Conservation (phyloP, 1,284 basidiomycete genomes). For the Megacollybia platyphylla region DNA sequence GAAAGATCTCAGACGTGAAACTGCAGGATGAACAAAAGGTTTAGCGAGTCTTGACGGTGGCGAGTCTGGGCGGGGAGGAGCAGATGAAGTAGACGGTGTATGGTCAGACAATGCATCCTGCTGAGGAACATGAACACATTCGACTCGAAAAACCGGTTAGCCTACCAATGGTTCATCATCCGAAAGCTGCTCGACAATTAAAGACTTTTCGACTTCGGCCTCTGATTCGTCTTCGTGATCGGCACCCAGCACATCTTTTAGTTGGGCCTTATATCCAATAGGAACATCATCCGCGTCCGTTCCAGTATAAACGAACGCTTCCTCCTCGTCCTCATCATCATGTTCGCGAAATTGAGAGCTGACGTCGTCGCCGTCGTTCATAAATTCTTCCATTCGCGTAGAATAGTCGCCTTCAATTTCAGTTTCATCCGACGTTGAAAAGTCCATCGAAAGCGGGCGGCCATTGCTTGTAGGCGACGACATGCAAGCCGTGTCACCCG, state of each 20-base stretch:
- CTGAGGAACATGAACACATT: conserved; percentile 12
- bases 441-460: conserved; percentile 12
- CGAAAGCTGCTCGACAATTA: conserved; percentile 22
- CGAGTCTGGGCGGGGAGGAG: conserved; percentile 19
- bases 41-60: conserved; percentile 23
- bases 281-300: conserved; percentile 39
- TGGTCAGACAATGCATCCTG: conserved; percentile 26
- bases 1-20: conserved; percentile 73
- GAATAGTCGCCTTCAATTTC: conserved; percentile 48
- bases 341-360: conserved; percentile 24
- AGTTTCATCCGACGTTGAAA: conserved; percentile 16
- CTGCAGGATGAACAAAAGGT: conserved; percentile 61
- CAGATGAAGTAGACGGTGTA: conserved; percentile 29
- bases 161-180: conserved; percentile 30
- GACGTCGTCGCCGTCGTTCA: conserved; percentile 22
- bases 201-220: conserved; percentile 32
- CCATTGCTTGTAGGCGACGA: conserved; percentile 11
- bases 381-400: conserved; percentile 60
- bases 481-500: neutral
- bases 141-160: conserved; percentile 7
- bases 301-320: conserved; percentile 61
- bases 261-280: conserved; percentile 46
- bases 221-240: conserved; percentile 45
- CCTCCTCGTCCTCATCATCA: conserved; percentile 25
- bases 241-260: conserved; percentile 61